phyloP scores from a whole-genome alignment of 1,139 yeast genomes.

The Saccharomyces uvarum region DNA sequence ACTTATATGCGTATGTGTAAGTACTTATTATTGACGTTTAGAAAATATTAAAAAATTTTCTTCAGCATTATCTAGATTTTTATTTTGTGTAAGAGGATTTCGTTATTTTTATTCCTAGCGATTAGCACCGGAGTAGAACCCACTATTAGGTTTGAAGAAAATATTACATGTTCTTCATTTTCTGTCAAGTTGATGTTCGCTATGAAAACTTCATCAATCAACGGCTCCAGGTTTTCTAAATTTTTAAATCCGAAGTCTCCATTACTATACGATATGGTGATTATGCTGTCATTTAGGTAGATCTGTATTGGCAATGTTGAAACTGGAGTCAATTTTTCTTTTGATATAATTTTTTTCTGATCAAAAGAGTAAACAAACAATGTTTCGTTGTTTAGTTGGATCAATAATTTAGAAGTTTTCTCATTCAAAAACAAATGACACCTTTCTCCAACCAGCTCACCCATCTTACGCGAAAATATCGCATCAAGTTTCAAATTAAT shows the following conservation, averaged over 20 bases:
- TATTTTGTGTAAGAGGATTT: not conserved
- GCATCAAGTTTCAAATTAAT: constrained; percentile 17
- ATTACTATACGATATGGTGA: not conserved
- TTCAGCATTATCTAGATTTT: not conserved
- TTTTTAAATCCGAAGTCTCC: not conserved
- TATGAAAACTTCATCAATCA: not conserved
- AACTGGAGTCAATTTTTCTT: constrained; percentile 2
- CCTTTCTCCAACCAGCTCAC: not conserved
- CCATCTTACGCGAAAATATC: constrained; percentile 1
- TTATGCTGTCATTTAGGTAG: not conserved
- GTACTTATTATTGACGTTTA: not conserved
- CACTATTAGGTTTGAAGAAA: not conserved
- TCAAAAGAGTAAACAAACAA: constrained; percentile 28
- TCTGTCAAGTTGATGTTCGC: not conserved
- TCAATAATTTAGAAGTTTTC: constrained; percentile 26
- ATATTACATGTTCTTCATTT: not conserved
- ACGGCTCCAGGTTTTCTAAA: not conserved
- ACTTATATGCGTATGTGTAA: not conserved
- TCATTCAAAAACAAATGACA: constrained; percentile 21
- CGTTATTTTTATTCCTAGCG: not conserved
- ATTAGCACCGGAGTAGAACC: not conserved
- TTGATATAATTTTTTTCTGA: constrained; percentile 22
- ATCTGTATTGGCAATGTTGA: not conserved
- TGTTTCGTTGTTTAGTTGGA: constrained; percentile 17
- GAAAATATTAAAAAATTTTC: too few species aligned